Conservation (phyloP, 495 filamentous ascomycete genomes). For the Penicillium bialowiezense region DNA sequence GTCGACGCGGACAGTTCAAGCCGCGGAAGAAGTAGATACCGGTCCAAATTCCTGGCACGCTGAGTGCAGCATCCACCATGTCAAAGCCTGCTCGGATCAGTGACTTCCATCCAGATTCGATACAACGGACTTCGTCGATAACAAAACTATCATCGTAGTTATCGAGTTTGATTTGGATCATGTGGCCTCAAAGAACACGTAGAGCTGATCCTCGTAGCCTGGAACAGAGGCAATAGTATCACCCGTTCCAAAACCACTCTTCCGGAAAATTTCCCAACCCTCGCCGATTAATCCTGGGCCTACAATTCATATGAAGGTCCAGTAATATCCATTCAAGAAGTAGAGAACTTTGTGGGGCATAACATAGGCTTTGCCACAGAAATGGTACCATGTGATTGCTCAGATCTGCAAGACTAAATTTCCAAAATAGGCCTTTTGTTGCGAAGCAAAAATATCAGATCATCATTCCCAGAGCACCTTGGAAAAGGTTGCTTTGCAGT, state of each 20-base stretch:
- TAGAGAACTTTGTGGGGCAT: too few relatives aligned
- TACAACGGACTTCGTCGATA: neutral
- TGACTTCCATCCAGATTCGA: neutral
- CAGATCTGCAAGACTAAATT: too few relatives aligned
- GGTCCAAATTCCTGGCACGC: neutral
- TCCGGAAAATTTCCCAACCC: neutral
- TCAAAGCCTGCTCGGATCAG: neutral
- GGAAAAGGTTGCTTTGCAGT: neutral
- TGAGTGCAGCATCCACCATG: neutral
- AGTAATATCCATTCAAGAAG: too few relatives aligned
- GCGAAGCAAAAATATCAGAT: too few relatives aligned
- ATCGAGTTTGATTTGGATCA: neutral
- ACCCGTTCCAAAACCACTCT: neutral
- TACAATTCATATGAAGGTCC: too few relatives aligned
- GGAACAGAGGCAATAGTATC: neutral
- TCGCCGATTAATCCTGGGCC: neutral
- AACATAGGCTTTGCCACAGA: too few relatives aligned
- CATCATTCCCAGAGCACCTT: neutral
- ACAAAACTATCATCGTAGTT: conserved; percentile 1
- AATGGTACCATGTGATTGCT: too few relatives aligned
- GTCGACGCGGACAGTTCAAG: neutral
- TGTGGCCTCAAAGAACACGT: neutral
- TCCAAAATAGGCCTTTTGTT: too few relatives aligned
- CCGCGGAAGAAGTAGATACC: neutral
- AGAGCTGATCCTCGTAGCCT: neutral